A percentile compares a stretch with the other conserved stretches of the same genome.
Conservation (phyloP, 148 eudicot genomes). For the Rhododendron vialii region DNA sequence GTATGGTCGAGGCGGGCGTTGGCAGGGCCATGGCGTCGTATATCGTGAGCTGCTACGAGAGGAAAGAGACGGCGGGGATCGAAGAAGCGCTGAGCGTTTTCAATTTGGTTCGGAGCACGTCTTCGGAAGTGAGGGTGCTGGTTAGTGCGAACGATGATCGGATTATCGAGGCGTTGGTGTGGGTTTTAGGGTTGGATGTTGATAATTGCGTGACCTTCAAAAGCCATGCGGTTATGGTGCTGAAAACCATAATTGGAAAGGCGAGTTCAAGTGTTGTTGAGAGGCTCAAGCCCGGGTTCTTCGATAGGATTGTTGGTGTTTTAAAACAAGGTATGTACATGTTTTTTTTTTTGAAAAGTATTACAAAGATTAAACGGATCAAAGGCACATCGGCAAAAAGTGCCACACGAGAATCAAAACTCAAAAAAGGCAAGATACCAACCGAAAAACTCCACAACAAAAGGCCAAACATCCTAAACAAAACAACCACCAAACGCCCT, state of each 20-base stretch:
- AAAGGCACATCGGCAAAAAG: too few relatives aligned
- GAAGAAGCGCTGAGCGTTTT: constrained; percentile 32
- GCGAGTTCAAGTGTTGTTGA: constrained; percentile 11
- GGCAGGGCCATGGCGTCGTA: constrained; percentile 14
- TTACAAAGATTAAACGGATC: too few relatives aligned
- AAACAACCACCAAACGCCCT: too few relatives aligned
- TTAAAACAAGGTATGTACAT: constrained; percentile 8
- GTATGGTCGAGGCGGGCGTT: constrained; percentile 29
- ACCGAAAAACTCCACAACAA: too few relatives aligned
- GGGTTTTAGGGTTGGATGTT: constrained; percentile 31
- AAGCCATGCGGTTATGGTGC: constrained; percentile 19
- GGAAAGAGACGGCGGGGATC: constrained; percentile 5
- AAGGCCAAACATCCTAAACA: too few relatives aligned
- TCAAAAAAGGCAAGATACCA: too few relatives aligned
- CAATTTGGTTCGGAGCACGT: constrained; percentile 7
- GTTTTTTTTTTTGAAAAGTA: too few relatives aligned
- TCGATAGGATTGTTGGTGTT: constrained; percentile 8
- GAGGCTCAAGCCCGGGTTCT: constrained; percentile 27
- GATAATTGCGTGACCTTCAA: constrained; percentile 6
- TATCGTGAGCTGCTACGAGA: constrained; percentile 22
- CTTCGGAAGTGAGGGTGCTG: background rate
- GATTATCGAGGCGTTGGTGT: constrained; percentile 24
- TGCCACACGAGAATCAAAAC: too few relatives aligned
- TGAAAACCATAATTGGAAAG: constrained; percentile 20
- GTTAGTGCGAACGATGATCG: constrained; percentile 6